A percentile compares a stretch with the other conserved stretches of the same genome.
Conservation (phyloP, 768 basidiomycete species). For the Hirschioporus abietinus region DNA sequence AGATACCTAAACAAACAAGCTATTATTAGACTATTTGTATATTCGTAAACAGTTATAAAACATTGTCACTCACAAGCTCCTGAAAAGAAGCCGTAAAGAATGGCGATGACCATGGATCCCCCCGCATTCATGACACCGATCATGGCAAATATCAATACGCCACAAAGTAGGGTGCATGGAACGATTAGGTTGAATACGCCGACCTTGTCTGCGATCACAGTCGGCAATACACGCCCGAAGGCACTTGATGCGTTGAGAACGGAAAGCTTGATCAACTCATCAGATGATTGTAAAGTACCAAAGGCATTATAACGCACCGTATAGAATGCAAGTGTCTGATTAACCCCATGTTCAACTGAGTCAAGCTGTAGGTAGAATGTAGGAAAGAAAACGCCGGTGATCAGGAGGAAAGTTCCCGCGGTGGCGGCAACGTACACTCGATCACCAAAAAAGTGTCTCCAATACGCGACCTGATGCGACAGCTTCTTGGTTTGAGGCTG, state of each 20-base stretch:
- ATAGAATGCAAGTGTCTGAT: slow-evolving; percentile 14
- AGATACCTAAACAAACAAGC: neutral
- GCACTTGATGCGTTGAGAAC: slow-evolving; percentile 30
- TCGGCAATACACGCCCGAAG: slow-evolving; percentile 31
- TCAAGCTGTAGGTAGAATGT: slow-evolving; percentile 15
- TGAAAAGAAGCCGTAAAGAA: slow-evolving; percentile 44
- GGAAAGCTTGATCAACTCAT: slow-evolving; percentile 24
- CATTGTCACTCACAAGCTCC: slow-evolving; percentile 32
- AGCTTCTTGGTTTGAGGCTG: slow-evolving; percentile 9
- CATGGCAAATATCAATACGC: slow-evolving; percentile 37
- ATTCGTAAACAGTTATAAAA: too few species aligned
- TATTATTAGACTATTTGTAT: neutral
- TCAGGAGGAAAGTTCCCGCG: slow-evolving; percentile 8
- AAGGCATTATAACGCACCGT: slow-evolving; percentile 9
- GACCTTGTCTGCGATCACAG: slow-evolving; percentile 30
- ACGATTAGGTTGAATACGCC: slow-evolving; percentile 35
- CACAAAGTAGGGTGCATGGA: slow-evolving; percentile 28
- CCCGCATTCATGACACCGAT: slow-evolving; percentile 29
- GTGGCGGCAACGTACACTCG: slow-evolving; percentile 8
- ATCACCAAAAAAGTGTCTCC: slow-evolving; percentile 9
- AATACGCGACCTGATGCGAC: neutral
- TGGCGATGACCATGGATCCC: slow-evolving; percentile 34
- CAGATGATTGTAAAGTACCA: neutral
- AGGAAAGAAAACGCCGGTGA: neutral
- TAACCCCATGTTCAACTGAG: slow-evolving; percentile 10